These are phyloP conservation scores for Cairneyella variabilis DNA, from an alignment of 495 filamentous ascomycete genomes.

Conservation along the genomic window DNA sequence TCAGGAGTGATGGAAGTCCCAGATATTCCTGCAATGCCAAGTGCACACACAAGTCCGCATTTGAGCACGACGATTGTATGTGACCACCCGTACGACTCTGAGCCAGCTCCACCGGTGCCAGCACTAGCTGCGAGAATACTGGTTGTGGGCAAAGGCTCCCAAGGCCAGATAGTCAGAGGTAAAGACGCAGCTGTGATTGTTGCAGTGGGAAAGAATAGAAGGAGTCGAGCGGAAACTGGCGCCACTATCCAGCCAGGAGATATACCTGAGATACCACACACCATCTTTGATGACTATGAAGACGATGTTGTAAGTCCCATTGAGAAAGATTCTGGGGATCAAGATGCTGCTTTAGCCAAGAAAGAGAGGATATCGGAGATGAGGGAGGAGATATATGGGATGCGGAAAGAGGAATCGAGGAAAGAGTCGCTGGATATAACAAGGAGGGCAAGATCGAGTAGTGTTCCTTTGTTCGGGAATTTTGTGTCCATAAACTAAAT, in stretches of 20 bases:
- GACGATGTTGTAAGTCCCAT: neutral
- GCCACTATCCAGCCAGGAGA: neutral
- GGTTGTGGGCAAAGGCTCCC: neutral
- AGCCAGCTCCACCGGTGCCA: neutral
- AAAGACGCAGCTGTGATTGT: constrained; percentile 11
- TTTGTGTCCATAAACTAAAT: neutral
- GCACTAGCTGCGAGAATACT: neutral
- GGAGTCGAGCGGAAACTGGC: neutral
- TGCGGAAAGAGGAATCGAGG: neutral
- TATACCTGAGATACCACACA: neutral
- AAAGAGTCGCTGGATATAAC: neutral
- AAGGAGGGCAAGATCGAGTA: neutral
- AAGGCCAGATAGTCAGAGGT: constrained; percentile 1
- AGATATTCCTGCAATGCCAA: neutral
- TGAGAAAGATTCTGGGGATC: neutral
- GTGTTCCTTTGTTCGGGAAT: neutral
- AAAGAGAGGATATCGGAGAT: neutral
- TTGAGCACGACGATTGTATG: neutral
- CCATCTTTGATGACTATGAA: neutral
- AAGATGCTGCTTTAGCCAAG: neutral
- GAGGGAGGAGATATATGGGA: neutral
- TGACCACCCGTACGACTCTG: no score
- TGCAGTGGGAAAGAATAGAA: neutral
- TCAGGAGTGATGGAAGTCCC: neutral
- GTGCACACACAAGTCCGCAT: neutral